Evolutionary conservation across 2,329 filamentous ascomycete genomes (phyloP), one percentile per base, ranked within the genome.

Genomic region (Penicillium sp.): DNA sequence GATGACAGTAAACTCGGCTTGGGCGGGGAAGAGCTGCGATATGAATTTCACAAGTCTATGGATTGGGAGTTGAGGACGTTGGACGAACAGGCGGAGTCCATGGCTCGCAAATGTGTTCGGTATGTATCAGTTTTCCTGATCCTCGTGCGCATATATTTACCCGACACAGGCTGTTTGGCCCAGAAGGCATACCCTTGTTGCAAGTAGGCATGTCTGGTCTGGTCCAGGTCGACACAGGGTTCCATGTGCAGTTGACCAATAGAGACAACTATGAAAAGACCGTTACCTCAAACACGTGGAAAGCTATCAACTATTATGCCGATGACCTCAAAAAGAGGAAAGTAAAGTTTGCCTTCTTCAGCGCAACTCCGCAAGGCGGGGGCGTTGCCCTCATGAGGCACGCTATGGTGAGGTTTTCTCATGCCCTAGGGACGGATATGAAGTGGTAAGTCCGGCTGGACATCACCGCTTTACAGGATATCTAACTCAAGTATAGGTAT

Each of bases 371-470:
- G 1, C 91, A 93, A 71, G 91, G 91, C n/a, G 91, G 91, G 54
- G 91, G 91, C 47, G 91, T 94, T 8, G 91, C 91, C 5, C 81
- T 93, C 54, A 94, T 94, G 91, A 84, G 91, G 29, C 91, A 94
- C 74, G 90, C 91, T 11, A 77, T 94, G 31, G 86, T 93, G 51
- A 85, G 91, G 56, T 90, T 93, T 70, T 84, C 89, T 29, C 84
- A 86, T 59, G 79, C 88, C 3, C 73, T 91, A 49, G 89, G 86
- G 1, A 86, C 92, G 1, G 84, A 93, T 64, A 81, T 91, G 68
- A 87, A 84, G 60, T 95, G 91, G 91, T 93, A 84, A 78, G 85
- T 72, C 23, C 38, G 6, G n/a, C 13, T 9, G 6, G n/a, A 29
- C 21, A 21, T n/a, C 8, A 17, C 7, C 8, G 19, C 8, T 5